A percentile compares a stretch with the other conserved stretches of the same genome.
These are phyloP conservation scores for Solanum piurae DNA, from an alignment of 257 asterid genomes.

Conservation along the genomic window DNA sequence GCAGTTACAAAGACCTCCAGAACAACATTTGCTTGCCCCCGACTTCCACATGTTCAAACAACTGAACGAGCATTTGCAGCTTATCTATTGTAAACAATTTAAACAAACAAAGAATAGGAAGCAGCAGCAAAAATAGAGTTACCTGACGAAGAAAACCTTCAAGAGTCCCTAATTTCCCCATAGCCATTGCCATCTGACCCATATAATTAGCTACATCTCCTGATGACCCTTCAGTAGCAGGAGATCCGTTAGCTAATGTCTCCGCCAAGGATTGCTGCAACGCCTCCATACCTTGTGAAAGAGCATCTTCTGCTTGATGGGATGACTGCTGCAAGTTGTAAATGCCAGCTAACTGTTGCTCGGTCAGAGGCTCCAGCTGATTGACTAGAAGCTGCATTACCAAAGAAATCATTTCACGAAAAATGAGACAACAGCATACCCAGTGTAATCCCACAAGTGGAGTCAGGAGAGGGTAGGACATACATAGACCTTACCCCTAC, in stretches of 20 bases:
- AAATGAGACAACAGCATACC: neutral
- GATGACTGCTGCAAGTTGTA: constrained; percentile 71
- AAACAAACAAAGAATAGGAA: neutral
- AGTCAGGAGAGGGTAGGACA: neutral
- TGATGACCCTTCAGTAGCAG: constrained; percentile 52
- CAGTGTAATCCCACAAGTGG: neutral
- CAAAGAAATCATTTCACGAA: constrained; percentile 1
- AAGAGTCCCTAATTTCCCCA: constrained; percentile 91
- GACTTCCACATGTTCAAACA: neutral
- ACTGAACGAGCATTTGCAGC: neutral
- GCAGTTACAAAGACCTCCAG: neutral
- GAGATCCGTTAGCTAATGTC: constrained; percentile 66
- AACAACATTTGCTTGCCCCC: neutral
- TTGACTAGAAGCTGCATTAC: constrained; percentile 54
- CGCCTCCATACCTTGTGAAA: constrained; percentile 91
- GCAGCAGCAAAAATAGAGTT: neutral
- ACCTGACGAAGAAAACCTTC: constrained; percentile 90
- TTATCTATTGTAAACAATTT: neutral
- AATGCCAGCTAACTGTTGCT: constrained; percentile 61
- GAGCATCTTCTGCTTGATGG: constrained; percentile 95
- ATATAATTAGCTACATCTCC: constrained; percentile 86
- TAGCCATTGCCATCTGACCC: constrained; percentile 99
- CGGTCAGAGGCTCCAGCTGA: constrained; percentile 88
- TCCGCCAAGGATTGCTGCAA: constrained; percentile 83
- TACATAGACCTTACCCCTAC: neutral